Evolutionary conservation across 2,329 filamentous ascomycete genomes (phyloP).

Genomic region (Trichoderma citrinoviride): DNA sequence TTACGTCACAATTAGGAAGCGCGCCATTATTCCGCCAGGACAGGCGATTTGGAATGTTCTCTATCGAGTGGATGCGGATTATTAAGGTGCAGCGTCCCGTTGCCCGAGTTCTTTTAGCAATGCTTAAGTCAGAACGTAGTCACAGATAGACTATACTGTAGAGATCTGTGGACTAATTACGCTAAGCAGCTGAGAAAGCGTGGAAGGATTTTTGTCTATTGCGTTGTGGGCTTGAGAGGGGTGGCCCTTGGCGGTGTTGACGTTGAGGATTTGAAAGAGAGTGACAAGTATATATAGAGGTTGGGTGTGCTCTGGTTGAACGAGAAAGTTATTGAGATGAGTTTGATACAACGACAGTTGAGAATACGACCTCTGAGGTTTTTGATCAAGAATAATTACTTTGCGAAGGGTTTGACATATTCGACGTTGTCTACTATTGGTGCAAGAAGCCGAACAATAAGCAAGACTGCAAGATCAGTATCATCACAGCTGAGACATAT

Average conservation of each 20-base stretch:
- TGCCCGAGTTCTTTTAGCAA: constrained; percentile 6
- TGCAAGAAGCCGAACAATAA: background rate
- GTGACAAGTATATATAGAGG: background rate
- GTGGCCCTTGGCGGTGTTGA: constrained; percentile 35
- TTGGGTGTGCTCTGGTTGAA: background rate
- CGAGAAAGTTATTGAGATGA: background rate
- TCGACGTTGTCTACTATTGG: background rate
- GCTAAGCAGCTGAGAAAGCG: constrained; percentile 23
- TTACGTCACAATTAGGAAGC: constrained; percentile 40
- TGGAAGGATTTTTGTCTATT: background rate
- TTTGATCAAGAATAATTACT: background rate
- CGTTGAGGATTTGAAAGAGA: constrained; percentile 33
- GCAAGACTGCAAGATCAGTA: background rate
- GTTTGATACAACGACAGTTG: constrained; percentile 1
- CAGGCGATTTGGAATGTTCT: background rate
- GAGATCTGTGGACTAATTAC: background rate
- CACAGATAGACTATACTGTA: background rate
- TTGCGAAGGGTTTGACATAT: background rate
- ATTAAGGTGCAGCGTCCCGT: background rate
- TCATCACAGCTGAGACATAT: background rate
- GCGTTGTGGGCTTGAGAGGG: background rate
- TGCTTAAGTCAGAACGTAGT: constrained; percentile 17
- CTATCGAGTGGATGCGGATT: background rate
- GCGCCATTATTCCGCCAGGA: background rate
- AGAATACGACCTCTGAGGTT: background rate